Percentiles rank a stretch among this genome's conserved stretches.
These are phyloP conservation scores for Fusarium dimerum DNA, from an alignment of 2,329 filamentous ascomycete species.

Conservation along the genomic window DNA sequence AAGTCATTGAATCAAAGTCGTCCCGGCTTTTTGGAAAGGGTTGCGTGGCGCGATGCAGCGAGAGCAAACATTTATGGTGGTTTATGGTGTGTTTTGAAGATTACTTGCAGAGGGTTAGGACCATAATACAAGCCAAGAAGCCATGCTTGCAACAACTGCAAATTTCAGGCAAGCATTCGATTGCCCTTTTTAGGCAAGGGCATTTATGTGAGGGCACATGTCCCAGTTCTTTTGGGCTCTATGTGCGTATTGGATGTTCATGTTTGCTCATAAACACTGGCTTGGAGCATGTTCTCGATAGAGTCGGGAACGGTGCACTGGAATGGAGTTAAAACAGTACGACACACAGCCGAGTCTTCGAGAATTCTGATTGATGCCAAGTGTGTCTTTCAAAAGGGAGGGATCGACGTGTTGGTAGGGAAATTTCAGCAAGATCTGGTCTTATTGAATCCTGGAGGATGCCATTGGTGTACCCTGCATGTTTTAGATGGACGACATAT, in stretches of 20 bases:
- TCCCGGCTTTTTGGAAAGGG: constrained; percentile 17
- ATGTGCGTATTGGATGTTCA: too few relatives aligned
- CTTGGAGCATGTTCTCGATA: not conserved
- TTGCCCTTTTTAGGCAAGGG: too few relatives aligned
- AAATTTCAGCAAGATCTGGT: constrained; percentile 3
- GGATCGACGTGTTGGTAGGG: constrained; percentile 8
- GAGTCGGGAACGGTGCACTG: not conserved
- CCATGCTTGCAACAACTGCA: not conserved
- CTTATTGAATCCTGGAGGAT: constrained; percentile 7
- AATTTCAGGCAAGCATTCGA: not conserved
- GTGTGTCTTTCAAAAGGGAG: not conserved
- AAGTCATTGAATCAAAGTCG: constrained; percentile 17
- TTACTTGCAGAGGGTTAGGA: not conserved
- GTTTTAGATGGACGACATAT: not conserved
- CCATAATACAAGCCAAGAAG: not conserved
- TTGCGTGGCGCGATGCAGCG: constrained; percentile 9
- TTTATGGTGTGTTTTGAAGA: not conserved
- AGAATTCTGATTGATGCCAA: not conserved
- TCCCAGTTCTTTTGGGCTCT: too few relatives aligned
- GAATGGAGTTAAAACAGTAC: not conserved
- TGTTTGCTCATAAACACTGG: not conserved
- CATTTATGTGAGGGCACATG: too few relatives aligned
- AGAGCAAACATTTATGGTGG: constrained; percentile 9
- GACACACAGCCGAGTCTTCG: not conserved
- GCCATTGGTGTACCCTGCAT: constrained; percentile 2